Percentiles rank a stretch among this genome's conserved stretches.
Evolutionary conservation across 2,329 filamentous ascomycete genomes (phyloP).

Genomic region (Fusarium miscanthi): DNA sequence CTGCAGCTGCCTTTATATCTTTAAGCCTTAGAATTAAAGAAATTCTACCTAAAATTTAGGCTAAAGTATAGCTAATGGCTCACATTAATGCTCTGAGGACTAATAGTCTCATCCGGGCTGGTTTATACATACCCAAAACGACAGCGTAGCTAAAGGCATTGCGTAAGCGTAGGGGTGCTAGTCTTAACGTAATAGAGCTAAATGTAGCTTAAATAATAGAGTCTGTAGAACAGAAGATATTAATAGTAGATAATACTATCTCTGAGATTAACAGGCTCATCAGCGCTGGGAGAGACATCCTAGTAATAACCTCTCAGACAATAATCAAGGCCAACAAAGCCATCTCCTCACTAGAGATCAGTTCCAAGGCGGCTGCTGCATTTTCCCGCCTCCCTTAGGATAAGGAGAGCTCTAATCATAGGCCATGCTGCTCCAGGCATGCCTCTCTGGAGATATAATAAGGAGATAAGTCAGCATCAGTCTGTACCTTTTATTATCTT

Average conservation of each 20-base stretch:
- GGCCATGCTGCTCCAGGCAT: constrained; percentile 68
- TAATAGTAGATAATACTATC: not conserved
- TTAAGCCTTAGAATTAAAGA: constrained; percentile 62
- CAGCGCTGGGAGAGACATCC: not conserved
- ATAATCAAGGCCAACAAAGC: not conserved
- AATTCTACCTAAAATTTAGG: constrained; percentile 59
- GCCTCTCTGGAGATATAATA: constrained; percentile 68
- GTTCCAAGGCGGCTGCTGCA: not conserved
- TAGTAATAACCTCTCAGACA: not conserved
- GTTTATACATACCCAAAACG: not conserved
- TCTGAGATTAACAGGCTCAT: not conserved
- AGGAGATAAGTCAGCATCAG: constrained; percentile 59
- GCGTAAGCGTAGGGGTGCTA: not conserved
- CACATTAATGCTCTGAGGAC: not conserved
- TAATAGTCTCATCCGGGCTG: not conserved
- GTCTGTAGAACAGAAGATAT: not conserved
- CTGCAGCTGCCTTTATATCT: constrained; percentile 55
- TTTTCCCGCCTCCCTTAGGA: constrained; percentile 50
- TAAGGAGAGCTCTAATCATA: constrained; percentile 63
- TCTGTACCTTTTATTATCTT: constrained; percentile 59
- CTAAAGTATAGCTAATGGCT: not conserved
- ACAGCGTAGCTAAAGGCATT: not conserved
- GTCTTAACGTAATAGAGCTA: not conserved
- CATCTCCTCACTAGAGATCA: not conserved
- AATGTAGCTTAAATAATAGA: not conserved